phyloP scores from a whole-genome alignment of 306 rosid species.

The Corylus americana region DNA sequence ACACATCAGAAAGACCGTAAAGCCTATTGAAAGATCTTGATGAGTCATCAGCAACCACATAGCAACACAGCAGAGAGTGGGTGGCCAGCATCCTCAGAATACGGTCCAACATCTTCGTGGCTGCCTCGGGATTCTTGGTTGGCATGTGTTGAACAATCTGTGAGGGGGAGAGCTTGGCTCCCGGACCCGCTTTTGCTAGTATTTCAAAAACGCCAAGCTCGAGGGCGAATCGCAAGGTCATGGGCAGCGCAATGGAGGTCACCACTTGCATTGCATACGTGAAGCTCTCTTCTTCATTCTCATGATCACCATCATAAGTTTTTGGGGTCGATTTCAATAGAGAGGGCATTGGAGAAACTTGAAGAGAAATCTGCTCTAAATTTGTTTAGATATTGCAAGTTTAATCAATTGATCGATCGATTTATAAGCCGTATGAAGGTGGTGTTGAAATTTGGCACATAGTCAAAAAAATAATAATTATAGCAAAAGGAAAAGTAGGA shows the following conservation, averaged over 20 bases:
- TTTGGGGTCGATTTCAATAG: background rate
- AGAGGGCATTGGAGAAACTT: background rate
- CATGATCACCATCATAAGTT: background rate
- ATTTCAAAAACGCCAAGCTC: conserved; percentile 4
- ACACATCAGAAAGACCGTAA: conserved; percentile 32
- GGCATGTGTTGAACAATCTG: background rate
- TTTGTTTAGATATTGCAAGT: no score
- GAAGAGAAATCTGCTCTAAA: no score
- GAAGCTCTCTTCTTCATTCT: background rate
- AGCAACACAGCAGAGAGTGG: conserved; percentile 41
- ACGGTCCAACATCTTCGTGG: conserved; percentile 3
- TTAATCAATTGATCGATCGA: no score
- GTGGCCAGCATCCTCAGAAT: conserved; percentile 7
- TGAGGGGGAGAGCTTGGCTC: conserved; percentile 2
- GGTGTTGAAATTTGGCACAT: no score
- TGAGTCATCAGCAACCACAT: background rate
- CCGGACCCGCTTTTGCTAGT: background rate
- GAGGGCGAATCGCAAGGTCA: background rate
- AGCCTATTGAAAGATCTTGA: conserved; percentile 21
- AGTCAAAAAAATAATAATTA: no score
- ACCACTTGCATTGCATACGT: background rate
- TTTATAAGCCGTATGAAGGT: no score
- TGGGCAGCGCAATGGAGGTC: background rate
- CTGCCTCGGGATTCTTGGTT: conserved; percentile 1
- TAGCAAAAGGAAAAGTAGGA: no score